Evolutionary conservation across 805 yeast genomes (phyloP).

Genomic region (Brettanomyces naardenensis): DNA sequence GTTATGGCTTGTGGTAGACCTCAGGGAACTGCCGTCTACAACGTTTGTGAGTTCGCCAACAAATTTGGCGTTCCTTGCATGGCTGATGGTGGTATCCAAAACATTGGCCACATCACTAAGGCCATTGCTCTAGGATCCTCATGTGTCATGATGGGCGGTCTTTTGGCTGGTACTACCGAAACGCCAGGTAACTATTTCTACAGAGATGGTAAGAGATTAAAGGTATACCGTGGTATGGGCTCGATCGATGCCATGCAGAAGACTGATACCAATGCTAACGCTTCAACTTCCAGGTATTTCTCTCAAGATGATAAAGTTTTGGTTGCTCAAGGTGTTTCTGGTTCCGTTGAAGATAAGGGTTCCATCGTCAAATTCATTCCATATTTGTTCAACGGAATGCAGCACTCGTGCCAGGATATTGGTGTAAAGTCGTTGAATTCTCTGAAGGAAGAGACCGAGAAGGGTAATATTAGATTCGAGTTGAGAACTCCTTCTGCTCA

Average conservation of each 20-base stretch:
- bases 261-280: slow-evolving; percentile 83
- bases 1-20: slow-evolving; percentile 99
- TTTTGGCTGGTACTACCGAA: slow-evolving; percentile 97
- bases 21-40: slow-evolving; percentile 97
- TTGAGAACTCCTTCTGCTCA: slow-evolving; percentile 98
- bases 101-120: slow-evolving; percentile 97
- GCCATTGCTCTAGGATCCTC: slow-evolving; percentile 97
- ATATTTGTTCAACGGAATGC: slow-evolving; percentile 88
- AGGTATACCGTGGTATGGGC: slow-evolving; percentile 99
- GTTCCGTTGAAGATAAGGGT: slow-evolving; percentile 95
- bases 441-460: slow-evolving; percentile 55
- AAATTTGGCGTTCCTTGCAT: slow-evolving; percentile 97
- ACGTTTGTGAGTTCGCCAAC: slow-evolving; percentile 88
- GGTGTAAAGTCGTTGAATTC: slow-evolving; percentile 65
- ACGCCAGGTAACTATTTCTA: slow-evolving; percentile 97
- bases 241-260: slow-evolving; percentile 97
- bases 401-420: slow-evolving; percentile 98
- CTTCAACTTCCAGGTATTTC: slow-evolving; percentile 96
- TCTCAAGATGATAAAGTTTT: slow-evolving; percentile 92
- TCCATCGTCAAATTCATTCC: slow-evolving; percentile 91
- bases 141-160: slow-evolving; percentile 98
- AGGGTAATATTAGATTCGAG: slow-evolving; percentile 83
- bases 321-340: slow-evolving; percentile 98
- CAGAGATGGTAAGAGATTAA: slow-evolving; percentile 96
- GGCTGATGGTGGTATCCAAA: slow-evolving; percentile 99